Base-by-base conservation (phyloP, 192 early-diverging fungal species). In the Umbelopsis sp. region DNA sequence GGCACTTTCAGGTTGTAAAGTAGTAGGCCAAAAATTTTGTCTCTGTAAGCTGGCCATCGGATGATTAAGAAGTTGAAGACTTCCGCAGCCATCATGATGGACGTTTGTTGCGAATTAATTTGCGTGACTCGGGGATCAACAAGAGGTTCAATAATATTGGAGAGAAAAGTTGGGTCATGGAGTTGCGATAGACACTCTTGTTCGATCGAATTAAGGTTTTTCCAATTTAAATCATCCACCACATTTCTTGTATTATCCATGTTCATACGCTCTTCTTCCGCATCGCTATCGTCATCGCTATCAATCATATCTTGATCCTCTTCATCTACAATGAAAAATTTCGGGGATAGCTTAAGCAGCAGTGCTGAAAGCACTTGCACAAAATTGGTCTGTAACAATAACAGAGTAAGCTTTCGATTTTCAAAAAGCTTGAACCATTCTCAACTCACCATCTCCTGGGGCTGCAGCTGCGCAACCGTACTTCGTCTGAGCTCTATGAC, bases 41-140 rank as follows among this genome's bases (percentile, higher is more conserved):
- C 79, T 73, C 86, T 90, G 49, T 85, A 73, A 1, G 77, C 58
- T 6, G 84, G 85, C 80, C 89, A 91, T 8, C 82, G 74, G 11
- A 82, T 83, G 67, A 91, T 85, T 8, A 90, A 53, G 11, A 84
- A 76, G 23, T 82, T 49, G 13, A 91, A 78, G 18, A 91, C 78
- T 8, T 77, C 78, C 0, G 82, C 70, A 45, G 84, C 78, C n/a
- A 61, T 12, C 13, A 33, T 35, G 2, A 61, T 35, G 25, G 55
- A 25, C 1, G 55, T n/a, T 35, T 35, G 55, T 5, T 16, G 27
- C 3, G 21, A 25, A 35, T 5, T 35, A n/a, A 8, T 18, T 35
- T 18, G 16, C 18, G 13, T 15, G 25, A 35, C 10, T 13, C 33
- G 1, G 2, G 27, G 27, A 11, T 25, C 18, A 25, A 61, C 27